phyloP scores from a whole-genome alignment of 1,284 basidiomycete species.

The Coniferiporia sulphurascens region DNA sequence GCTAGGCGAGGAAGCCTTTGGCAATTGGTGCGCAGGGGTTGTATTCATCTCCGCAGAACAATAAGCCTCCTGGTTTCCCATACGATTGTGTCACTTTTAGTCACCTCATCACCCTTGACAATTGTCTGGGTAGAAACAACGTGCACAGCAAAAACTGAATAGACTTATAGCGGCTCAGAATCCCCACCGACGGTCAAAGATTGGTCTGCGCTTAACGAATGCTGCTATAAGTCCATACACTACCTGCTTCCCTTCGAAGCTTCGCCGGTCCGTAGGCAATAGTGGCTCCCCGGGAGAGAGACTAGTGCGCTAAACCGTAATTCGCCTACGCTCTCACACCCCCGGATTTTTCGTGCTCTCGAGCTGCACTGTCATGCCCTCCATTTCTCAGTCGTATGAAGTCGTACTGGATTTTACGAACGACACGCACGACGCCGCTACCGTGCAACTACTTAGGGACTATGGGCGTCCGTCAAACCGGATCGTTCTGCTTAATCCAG shows the following conservation, averaged over 20 bases:
- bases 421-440: constrained; percentile 59
- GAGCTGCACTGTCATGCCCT: constrained; percentile 35
- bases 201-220: neutral
- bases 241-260: constrained; percentile 8
- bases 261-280: constrained; percentile 16
- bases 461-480: constrained; percentile 53
- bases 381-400: constrained; percentile 50
- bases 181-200: neutral
- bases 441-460: constrained; percentile 59
- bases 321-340: constrained; percentile 20
- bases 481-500: constrained; percentile 54
- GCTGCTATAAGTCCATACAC: constrained; percentile 12
- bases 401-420: constrained; percentile 65
- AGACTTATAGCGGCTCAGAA: neutral
- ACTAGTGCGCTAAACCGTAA: constrained; percentile 8
- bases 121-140: constrained; percentile 11
- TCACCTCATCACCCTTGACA: constrained; percentile 8
- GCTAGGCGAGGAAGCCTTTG: neutral
- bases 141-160: neutral
- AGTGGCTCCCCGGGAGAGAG: constrained; percentile 4
- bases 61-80: constrained; percentile 14
- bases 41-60: constrained; percentile 14
- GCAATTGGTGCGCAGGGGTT: neutral
- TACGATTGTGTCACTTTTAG: constrained; percentile 9
- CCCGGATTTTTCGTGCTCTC: constrained; percentile 1